Evolutionary conservation across 2,329 filamentous ascomycete species (phyloP), one percentile per base, ranked within the genome.

Genomic region (Cytospora piceae): DNA sequence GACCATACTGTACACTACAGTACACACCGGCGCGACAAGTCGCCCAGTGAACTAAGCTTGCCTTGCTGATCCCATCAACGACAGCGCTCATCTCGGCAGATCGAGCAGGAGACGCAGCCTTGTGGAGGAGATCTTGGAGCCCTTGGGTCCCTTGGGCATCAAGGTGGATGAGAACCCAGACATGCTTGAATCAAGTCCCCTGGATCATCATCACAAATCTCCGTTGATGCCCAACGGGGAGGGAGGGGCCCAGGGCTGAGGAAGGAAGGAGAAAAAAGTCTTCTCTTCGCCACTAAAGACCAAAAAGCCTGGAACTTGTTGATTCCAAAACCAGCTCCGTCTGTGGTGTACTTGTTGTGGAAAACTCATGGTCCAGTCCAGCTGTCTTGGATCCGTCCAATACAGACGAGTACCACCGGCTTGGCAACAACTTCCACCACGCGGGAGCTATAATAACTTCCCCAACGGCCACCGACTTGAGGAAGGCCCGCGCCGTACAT

Each of bases 221-320:
- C 42, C 58, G 49, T 67, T 67, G 65, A 53, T 65, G 61, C 62
- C 61, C 65, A 65, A 67, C 65, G 55, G 29, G 42, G 54, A 3
- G 27, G 46, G 51, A 57, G 61, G 61, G 61, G 39, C 56, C 52
- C 60, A 56, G 60, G 54, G 52, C 52, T 24, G 22, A 24, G 46
- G 46, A 42, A 15, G 34, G 34, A 37, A 37, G 34, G n/a, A 14
- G 5, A 14, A 14, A 49, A 49, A n/a, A 20, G 7, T 14, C 8
- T 34, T 12, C 8, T 11, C 9, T 12, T 49, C 8, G 46, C n/a
- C 46, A 49, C 46, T 9, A 14, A 14, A 12, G 8, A 11, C 34
- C 12, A 12, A 37, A 12, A 37, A 14, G 34, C 34, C 34, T 37
- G 34, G 34, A 4, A 37, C 34, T 3, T 37, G 34, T 24, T 14